Percentiles rank a stretch among this genome's conserved stretches.
Evolutionary conservation across 768 basidiomycete genomes (phyloP).

Genomic region (Boletus coccyginus): DNA sequence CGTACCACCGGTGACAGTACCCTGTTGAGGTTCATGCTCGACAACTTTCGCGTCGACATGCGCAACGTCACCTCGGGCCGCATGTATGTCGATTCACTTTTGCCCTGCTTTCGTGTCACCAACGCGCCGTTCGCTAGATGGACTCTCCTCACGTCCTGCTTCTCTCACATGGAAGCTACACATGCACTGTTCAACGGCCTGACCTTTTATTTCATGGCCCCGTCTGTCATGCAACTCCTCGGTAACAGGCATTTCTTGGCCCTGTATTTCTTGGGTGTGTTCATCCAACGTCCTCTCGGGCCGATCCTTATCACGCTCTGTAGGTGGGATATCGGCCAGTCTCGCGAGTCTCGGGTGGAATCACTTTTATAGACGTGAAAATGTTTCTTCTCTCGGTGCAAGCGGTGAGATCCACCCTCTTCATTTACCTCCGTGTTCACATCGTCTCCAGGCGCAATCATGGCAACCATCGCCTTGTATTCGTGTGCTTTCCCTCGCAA

Average conservation of each 20-base stretch:
- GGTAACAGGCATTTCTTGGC: slow-evolving; percentile 65
- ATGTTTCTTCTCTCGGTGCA: slow-evolving; percentile 55
- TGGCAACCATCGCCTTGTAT: slow-evolving; percentile 66
- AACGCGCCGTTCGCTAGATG: slow-evolving; percentile 45
- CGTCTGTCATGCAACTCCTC: slow-evolving; percentile 56
- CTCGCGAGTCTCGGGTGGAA: slow-evolving; percentile 49
- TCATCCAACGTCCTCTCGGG: neutral
- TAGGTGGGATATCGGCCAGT: slow-evolving; percentile 62
- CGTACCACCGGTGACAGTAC: slow-evolving; percentile 39
- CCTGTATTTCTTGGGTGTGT: slow-evolving; percentile 71
- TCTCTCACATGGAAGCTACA: slow-evolving; percentile 60
- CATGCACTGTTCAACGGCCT: slow-evolving; percentile 79
- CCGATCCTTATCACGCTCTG: neutral
- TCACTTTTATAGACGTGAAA: slow-evolving; percentile 29
- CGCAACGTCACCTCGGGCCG: slow-evolving; percentile 62
- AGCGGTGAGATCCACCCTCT: slow-evolving; percentile 51
- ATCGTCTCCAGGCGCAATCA: slow-evolving; percentile 58
- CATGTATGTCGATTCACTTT: slow-evolving; percentile 42
- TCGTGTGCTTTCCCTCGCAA: slow-evolving; percentile 66
- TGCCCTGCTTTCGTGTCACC: neutral
- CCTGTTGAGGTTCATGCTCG: slow-evolving; percentile 47
- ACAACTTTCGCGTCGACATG: slow-evolving; percentile 65
- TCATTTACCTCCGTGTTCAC: neutral
- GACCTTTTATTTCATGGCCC: slow-evolving; percentile 76
- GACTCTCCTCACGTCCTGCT: slow-evolving; percentile 67